Base-by-base conservation (phyloP, 2,329 filamentous ascomycete species). In the Shiraia sp. region DNA sequence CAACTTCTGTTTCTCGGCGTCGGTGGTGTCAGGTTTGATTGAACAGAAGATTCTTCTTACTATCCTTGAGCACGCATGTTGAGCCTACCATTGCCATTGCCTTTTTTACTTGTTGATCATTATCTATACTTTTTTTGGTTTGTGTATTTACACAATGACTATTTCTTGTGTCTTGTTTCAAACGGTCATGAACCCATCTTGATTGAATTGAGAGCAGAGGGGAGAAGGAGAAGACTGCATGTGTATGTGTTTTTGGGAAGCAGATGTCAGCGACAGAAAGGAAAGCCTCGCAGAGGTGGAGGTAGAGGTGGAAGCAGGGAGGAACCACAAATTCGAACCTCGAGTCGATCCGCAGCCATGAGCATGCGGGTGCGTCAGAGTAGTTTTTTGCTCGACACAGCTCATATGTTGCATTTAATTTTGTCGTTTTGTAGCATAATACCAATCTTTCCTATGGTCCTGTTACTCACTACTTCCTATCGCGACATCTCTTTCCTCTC, bases 341-440 rank as follows among this genome's bases (percentile, higher is more conserved):
- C 19, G 29, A 32, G 10, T 16, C 14, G 14, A 17, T 17, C 29
- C 10, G 10, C 17, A 17, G 29, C 29, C 9, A 10, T 12, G 14
- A 15, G 14, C 29, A 17, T 32, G 25, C 28, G 25, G 34, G 15
- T 28, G 34, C 17, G 16, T 19, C 17, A 24, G 26, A 33, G 36
- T 9, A n/a, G 14, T 35, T 27, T 17, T 12, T 22, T 24, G 15
- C 16, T 14, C 28, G 14, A 25, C 40, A n/a, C 33, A 25, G 36
- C 40, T 38, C 35, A 34, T 40, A 40, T 43, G 39, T 44, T 48
- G 41, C 36, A 48, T 51, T 41, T 51, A 51, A 48, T 48, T 32
- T 46, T 46, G 32, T 47, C 36, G 28, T 22, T 45, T 37, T 27
- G 40, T 44, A 49, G 49, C 42, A 51, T 51, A 51, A 51, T 51